Evolutionary conservation across 192 early-diverging fungal genomes (phyloP).

Genomic region (Rhizophagus clarus): DNA sequence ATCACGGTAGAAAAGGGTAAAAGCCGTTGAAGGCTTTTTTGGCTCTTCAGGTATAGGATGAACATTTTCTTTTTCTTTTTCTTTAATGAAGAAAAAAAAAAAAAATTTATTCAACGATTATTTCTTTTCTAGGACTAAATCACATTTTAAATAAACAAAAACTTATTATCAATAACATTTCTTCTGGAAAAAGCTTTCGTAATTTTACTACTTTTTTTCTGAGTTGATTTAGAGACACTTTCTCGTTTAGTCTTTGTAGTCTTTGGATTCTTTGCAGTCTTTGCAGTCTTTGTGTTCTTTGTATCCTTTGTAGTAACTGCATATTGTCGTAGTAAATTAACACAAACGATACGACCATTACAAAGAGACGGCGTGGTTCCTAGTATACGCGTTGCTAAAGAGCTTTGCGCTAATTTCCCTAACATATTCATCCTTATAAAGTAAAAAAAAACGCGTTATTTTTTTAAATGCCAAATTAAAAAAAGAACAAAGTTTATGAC

Average conservation of each 20-base stretch:
- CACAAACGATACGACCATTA: neutral
- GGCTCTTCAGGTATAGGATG: neutral
- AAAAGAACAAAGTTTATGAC: too few relatives aligned
- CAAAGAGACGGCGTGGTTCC: neutral
- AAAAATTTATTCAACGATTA: too few relatives aligned
- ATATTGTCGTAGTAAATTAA: neutral
- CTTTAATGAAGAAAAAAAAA: neutral
- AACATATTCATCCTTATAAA: neutral
- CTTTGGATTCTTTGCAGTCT: too few relatives aligned
- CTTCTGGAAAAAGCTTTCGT: too few relatives aligned
- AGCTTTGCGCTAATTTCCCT: neutral
- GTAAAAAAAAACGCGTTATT: neutral
- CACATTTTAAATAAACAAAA: too few relatives aligned
- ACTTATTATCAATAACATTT: too few relatives aligned
- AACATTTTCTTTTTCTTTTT: neutral
- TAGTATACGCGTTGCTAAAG: neutral
- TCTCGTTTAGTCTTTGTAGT: too few relatives aligned
- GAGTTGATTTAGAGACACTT: too few relatives aligned
- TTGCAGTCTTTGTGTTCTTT: neutral
- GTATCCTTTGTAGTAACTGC: neutral
- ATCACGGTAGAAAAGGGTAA: neutral
- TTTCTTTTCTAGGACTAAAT: too few relatives aligned
- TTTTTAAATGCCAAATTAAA: too few relatives aligned
- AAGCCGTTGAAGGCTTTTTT: neutral
- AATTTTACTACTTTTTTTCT: too few relatives aligned